phyloP scores from a whole-genome alignment of 108 stramenopile genomes.

The Chaetoceros tenuissimus region DNA sequence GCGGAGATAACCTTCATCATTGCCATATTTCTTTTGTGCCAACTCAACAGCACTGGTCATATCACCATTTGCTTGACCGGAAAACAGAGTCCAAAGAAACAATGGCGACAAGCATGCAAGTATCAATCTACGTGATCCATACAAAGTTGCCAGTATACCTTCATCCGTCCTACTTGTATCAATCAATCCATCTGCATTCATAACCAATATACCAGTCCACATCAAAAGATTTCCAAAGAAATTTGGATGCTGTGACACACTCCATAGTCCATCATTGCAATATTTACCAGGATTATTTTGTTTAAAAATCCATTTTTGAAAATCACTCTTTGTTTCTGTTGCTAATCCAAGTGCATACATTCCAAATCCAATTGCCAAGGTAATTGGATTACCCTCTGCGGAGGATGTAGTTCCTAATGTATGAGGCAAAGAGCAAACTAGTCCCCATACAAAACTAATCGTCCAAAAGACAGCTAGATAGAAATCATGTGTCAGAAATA shows the following conservation, averaged over 20 bases:
- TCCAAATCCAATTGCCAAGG: constrained; percentile 21
- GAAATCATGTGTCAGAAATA: too few species aligned
- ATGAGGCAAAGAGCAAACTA: constrained; percentile 56
- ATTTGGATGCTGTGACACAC: constrained; percentile 76
- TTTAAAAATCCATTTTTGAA: constrained; percentile 76
- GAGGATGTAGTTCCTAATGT: constrained; percentile 43
- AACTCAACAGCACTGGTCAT: constrained; percentile 35
- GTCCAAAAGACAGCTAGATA: constrained; percentile 57
- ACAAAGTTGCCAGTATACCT: constrained; percentile 12
- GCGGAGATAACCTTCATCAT: constrained; percentile 28
- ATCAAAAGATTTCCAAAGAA: constrained; percentile 67
- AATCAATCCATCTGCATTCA: constrained; percentile 56
- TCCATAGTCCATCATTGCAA: constrained; percentile 72
- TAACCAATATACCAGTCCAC: constrained; percentile 62
- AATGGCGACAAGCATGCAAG: constrained; percentile 43
- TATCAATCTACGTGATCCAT: constrained; percentile 21
- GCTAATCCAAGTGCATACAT: constrained; percentile 35
- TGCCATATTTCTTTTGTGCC: constrained; percentile 48
- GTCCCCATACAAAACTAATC: constrained; percentile 59
- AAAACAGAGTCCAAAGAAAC: constrained; percentile 52
- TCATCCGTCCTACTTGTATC: constrained; percentile 5
- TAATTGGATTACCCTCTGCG: constrained; percentile 1
- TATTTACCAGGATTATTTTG: constrained; percentile 39
- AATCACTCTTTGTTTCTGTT: constrained; percentile 60
- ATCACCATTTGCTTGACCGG: constrained; percentile 46